Evolutionary conservation across 2,329 filamentous ascomycete species (phyloP), one percentile per base, ranked within the genome.

Genomic region (Rhinocladiella mackenziei): DNA sequence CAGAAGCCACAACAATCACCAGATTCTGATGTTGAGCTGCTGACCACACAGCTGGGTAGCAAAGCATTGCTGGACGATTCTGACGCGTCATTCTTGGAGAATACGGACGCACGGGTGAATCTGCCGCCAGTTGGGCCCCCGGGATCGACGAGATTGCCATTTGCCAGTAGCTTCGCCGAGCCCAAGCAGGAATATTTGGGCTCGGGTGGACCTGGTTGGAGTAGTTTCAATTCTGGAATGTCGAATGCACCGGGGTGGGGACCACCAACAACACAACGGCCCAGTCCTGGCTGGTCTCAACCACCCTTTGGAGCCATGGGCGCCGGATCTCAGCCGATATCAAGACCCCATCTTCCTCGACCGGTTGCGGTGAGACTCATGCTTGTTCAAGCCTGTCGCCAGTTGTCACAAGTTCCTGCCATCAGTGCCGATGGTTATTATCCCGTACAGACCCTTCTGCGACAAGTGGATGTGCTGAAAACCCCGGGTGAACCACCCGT

Each of bases 41-140:
- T 86, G 42, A 84, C 81, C 51, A 78, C 83, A 49, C 89, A 92
- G 57, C 74, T 98, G 18, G 92, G 92, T 9, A 97, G 91, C 65
- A 89, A 88, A 57, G 92, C 89, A 9, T 72, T 98, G 9, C 72
- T 97, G 30, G 80, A 82, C 51, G 80, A 83, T 34, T 83, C 83
- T 50, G 89, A 94, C 60, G 69, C 81, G 64, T 58, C 86, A 72
- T 66, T 84, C 72, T 61, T 48, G 14, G 48, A 46, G 6, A 48
- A 45, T n/a, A n/a, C 45, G 5, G 53, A 57, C 4, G 76, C 66
- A 51, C 69, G 55, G 60, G 64, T 46, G 47, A 67, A 17, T 64
- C 48, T 52, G 14, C 38, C 49, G 30, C 65, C 72, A 31, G 68
- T 72, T 43, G 67, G 73, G 39, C 77, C 72, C 35, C 74, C 74